Conservation (phyloP, 176 grass and related monocot genomes). For the Melocanna baccifera region DNA sequence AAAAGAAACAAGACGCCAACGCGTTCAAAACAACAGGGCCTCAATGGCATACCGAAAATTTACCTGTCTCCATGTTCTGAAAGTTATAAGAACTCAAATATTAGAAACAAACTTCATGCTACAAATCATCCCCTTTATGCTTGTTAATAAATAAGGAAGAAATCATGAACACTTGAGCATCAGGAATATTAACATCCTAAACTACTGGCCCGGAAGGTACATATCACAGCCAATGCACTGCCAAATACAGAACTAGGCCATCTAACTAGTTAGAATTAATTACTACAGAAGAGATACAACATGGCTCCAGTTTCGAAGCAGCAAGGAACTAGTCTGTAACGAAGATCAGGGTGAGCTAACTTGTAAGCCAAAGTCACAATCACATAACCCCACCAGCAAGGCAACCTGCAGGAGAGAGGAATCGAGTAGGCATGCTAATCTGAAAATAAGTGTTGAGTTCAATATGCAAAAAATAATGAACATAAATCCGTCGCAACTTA, state of each 20-base stretch:
- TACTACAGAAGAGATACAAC: slow-evolving; percentile 24
- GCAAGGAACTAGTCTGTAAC: slow-evolving; percentile 27
- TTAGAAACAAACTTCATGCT: slow-evolving; percentile 32
- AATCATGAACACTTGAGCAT: slow-evolving; percentile 41
- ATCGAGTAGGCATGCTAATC: not conserved
- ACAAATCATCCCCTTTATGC: slow-evolving; percentile 11
- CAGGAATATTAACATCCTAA: slow-evolving; percentile 41
- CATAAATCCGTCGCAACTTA: not conserved
- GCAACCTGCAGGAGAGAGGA: slow-evolving; percentile 33
- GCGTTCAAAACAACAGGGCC: too few species aligned
- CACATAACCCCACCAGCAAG: slow-evolving; percentile 17
- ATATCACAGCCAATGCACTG: slow-evolving; percentile 26
- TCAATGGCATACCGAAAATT: slow-evolving; percentile 9
- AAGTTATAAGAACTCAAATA: not conserved
- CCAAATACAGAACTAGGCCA: slow-evolving; percentile 32
- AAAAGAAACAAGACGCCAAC: too few species aligned
- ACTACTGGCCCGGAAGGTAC: slow-evolving; percentile 33
- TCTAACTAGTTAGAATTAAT: slow-evolving; percentile 37
- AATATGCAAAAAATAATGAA: slow-evolving; percentile 8
- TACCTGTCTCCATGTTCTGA: not conserved
- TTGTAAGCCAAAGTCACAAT: slow-evolving; percentile 19
- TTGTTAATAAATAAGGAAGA: slow-evolving; percentile 12
- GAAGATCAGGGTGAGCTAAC: slow-evolving; percentile 10
- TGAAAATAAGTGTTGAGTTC: not conserved
- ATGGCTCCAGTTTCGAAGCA: slow-evolving; percentile 28